Evolutionary conservation across 345 rosid genomes (phyloP).

Genomic region (Hibiscus tridactylites): DNA sequence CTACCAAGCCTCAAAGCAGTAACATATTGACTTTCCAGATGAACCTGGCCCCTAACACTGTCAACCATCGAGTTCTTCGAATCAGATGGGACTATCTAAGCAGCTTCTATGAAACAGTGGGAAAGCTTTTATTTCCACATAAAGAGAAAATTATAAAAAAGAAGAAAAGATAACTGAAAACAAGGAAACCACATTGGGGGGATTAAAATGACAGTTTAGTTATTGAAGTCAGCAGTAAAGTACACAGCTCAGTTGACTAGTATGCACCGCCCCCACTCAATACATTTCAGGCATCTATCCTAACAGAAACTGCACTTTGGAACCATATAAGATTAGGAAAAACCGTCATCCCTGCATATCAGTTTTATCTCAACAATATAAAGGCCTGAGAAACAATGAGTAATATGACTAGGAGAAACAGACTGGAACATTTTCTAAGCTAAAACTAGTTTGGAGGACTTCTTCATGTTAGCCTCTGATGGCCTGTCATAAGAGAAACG

Average conservation of each 20-base stretch:
- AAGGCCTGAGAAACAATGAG: not conserved
- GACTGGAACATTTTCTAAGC: not conserved
- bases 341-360: not conserved
- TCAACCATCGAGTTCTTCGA: not conserved
- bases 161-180: not conserved
- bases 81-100: not conserved
- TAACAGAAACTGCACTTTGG: not conserved
- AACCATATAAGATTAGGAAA: not conserved
- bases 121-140: not conserved
- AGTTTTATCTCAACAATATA: conserved; percentile 1
- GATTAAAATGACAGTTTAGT: not conserved
- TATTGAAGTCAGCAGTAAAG: conserved; percentile 2
- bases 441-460: conserved; percentile 1
- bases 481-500: conserved; percentile 30
- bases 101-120: not conserved
- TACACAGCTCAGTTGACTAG: not conserved
- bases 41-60: not conserved
- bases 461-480: conserved; percentile 31
- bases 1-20: not conserved
- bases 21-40: not conserved
- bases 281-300: not conserved
- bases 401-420: not conserved
- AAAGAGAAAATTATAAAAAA: not conserved
- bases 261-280: not conserved
- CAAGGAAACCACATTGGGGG: not conserved